A percentile compares a stretch with the other conserved stretches of the same genome.
phyloP scores from a whole-genome alignment of 148 eudicot genomes.

The Hydrangea macrophylla region DNA sequence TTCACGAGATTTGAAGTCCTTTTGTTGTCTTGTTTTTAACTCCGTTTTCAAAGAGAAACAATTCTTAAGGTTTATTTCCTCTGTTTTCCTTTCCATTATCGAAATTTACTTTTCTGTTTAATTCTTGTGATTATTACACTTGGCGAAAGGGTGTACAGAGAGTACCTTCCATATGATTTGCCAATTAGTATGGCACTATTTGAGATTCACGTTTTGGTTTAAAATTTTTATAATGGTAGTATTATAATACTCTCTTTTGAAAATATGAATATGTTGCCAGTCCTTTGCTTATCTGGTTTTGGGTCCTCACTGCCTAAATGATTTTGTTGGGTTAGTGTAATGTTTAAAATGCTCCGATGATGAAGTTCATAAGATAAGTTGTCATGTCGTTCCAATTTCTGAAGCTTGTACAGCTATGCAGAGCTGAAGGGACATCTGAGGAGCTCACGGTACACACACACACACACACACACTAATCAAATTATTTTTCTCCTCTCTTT shows the following conservation, averaged over 20 bases:
- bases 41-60: too few relatives aligned
- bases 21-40: background rate
- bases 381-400: conserved; percentile 15
- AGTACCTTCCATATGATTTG: too few relatives aligned
- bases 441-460: background rate
- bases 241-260: background rate
- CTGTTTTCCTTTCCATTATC: background rate
- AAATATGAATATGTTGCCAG: background rate
- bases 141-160: background rate
- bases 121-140: too few relatives aligned
- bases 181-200: too few relatives aligned
- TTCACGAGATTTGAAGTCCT: background rate
- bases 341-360: conserved; percentile 5
- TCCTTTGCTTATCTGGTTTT: background rate
- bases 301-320: background rate
- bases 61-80: background rate
- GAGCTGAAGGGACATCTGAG: conserved; percentile 20
- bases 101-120: background rate
- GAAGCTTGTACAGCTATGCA: conserved; percentile 12
- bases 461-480: too few relatives aligned
- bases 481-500: too few relatives aligned
- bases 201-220: background rate
- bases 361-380: background rate
- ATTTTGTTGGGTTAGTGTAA: background rate
- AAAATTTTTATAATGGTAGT: background rate